Conservation (phyloP, 202 grass and related monocot species). For the Miscanthus sacchariflorus region DNA sequence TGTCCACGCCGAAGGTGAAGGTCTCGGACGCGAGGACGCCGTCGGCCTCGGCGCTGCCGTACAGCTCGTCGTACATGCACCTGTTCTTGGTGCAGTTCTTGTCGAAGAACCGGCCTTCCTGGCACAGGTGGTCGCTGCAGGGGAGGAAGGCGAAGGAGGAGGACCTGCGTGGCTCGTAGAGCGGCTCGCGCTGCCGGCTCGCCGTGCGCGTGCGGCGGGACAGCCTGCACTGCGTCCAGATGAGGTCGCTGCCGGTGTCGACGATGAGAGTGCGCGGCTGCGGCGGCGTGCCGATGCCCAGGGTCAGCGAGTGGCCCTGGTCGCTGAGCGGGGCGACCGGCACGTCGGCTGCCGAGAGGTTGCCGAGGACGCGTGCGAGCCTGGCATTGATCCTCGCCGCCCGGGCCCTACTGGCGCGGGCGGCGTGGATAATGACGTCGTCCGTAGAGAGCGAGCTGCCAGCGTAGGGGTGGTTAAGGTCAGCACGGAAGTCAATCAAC, state of each 20-base stretch:
- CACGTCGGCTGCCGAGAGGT: constrained; percentile 23
- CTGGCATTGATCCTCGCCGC: constrained; percentile 42
- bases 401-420: constrained; percentile 44
- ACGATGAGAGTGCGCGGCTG: constrained; percentile 50
- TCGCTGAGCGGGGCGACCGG: constrained; percentile 48
- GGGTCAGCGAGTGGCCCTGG: constrained; percentile 32
- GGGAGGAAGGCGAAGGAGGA: constrained; percentile 49
- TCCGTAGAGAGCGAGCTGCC: constrained; percentile 4
- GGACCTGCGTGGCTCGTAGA: constrained; percentile 58
- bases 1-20: constrained; percentile 54
- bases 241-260: constrained; percentile 66
- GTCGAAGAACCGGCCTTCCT: constrained; percentile 23
- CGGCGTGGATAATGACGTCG: constrained; percentile 47
- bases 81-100: constrained; percentile 45
- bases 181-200: constrained; percentile 27
- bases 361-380: constrained; percentile 8
- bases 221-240: constrained; percentile 70
- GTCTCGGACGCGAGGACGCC: constrained; percentile 64
- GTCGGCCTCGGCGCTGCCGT: constrained; percentile 56
- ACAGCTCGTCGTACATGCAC: constrained; percentile 63
- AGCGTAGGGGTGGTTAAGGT: constrained; percentile 60
- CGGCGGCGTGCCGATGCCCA: constrained; percentile 65
- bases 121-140: constrained; percentile 50
- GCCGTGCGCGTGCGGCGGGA: not conserved
- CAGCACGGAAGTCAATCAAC: constrained; percentile 38